Conservation (phyloP, 2,329 filamentous ascomycete species). For the Fusarium vanettenii region DNA sequence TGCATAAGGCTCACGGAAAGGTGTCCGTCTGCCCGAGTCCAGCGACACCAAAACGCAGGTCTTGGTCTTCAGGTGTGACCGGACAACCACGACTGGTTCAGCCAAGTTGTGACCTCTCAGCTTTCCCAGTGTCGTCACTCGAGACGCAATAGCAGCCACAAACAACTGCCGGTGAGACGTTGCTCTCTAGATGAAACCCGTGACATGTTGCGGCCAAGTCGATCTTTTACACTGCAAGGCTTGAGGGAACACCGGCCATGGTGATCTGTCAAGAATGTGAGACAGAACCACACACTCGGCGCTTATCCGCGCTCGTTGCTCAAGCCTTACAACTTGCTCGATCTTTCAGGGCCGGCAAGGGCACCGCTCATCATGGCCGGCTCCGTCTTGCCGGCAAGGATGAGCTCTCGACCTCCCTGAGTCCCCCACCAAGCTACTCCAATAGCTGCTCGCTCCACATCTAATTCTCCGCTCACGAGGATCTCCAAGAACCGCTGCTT, state of each 20-base stretch:
- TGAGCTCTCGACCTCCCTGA: conserved; percentile 64
- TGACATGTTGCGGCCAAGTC: background rate
- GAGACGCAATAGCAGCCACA: conserved; percentile 1
- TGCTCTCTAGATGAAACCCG: conserved; percentile 7
- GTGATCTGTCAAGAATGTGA: background rate
- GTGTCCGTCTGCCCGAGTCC: conserved; percentile 2
- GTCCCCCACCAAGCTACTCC: conserved; percentile 89
- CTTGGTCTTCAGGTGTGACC: background rate
- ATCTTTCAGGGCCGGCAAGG: conserved; percentile 49
- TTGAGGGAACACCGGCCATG: background rate
- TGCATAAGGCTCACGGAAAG: conserved; percentile 4
- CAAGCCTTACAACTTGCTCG: conserved; percentile 51
- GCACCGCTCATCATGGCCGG: conserved; percentile 67
- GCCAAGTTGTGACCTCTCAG: conserved; percentile 1
- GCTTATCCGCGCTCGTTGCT: background rate
- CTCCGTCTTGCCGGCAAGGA: conserved; percentile 49
- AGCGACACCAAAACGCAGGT: background rate
- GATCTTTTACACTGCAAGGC: background rate
- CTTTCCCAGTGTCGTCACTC: conserved; percentile 12
- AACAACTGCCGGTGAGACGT: conserved; percentile 11
- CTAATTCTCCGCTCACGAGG: conserved; percentile 85
- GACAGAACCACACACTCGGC: background rate
- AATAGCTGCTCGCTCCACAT: conserved; percentile 82
- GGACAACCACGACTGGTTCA: background rate
- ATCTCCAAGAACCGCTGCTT: conserved; percentile 83